phyloP scores from a whole-genome alignment of 768 basidiomycete species.

The Leccinum disarticulatum region DNA sequence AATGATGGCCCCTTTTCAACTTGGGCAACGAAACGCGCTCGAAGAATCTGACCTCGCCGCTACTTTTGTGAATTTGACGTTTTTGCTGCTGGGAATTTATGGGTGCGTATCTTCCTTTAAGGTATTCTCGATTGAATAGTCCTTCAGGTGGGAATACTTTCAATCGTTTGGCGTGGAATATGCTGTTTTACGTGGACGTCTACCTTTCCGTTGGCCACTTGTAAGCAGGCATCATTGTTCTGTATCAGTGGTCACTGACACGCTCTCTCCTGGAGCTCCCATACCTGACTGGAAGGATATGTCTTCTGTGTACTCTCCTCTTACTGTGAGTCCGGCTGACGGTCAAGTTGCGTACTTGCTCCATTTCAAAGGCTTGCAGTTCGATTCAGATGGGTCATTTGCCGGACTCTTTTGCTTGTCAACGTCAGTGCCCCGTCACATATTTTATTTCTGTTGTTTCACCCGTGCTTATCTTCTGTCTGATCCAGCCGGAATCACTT shows the following conservation, averaged over 20 bases:
- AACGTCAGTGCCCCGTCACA: conserved; percentile 18
- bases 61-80: conserved; percentile 2
- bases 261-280: conserved; percentile 15
- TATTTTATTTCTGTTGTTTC: neutral
- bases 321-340: conserved; percentile 11
- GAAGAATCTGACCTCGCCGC: neutral
- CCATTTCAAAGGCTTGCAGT: conserved; percentile 1
- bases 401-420: conserved; percentile 4
- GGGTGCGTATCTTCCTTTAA: conserved; percentile 11
- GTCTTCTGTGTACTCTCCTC: conserved; percentile 12
- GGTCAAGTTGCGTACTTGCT: neutral
- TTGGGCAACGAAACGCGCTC: conserved; percentile 16
- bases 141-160: conserved; percentile 27
- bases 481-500: neutral
- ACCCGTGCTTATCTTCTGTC: conserved; percentile 1
- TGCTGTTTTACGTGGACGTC: conserved; percentile 17
- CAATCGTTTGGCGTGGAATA: conserved; percentile 19
- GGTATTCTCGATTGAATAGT: neutral
- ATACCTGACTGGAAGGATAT: conserved; percentile 25
- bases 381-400: neutral
- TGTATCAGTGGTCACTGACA: neutral
- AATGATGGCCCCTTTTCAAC: conserved; percentile 14
- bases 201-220: conserved; percentile 28
- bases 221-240: conserved; percentile 12
- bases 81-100: conserved; percentile 19